Conservation (phyloP, 352 stramenopile genomes). For the Pythium sukuiense region DNA sequence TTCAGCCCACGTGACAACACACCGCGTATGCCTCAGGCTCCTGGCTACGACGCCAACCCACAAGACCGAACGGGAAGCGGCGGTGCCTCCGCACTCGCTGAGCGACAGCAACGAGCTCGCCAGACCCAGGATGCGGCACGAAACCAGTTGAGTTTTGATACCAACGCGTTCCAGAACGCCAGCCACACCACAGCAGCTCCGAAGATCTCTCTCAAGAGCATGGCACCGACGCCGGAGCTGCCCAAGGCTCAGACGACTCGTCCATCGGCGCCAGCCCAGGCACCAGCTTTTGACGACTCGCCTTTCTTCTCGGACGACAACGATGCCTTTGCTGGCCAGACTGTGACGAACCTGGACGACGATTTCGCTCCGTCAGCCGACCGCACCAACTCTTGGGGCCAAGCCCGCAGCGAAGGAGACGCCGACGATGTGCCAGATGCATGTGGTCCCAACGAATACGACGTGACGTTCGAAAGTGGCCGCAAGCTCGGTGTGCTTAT, state of each 20-base stretch:
- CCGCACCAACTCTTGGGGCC: slow-evolving; percentile 22
- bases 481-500: slow-evolving; percentile 82
- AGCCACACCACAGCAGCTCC: slow-evolving; percentile 13
- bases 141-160: slow-evolving; percentile 54
- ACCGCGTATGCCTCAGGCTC: slow-evolving; percentile 45
- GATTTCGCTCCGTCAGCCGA: slow-evolving; percentile 26
- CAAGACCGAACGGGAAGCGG: slow-evolving; percentile 23
- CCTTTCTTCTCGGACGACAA: slow-evolving; percentile 65
- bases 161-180: slow-evolving; percentile 44
- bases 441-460: slow-evolving; percentile 61
- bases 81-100: slow-evolving; percentile 30
- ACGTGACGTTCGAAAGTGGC: slow-evolving; percentile 74
- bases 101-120: slow-evolving; percentile 48
- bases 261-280: slow-evolving; percentile 5
- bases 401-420: slow-evolving; percentile 3
- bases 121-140: slow-evolving; percentile 69
- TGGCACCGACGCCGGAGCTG: slow-evolving; percentile 21
- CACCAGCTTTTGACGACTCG: slow-evolving; percentile 36
- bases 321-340: slow-evolving; percentile 60
- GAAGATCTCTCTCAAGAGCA: slow-evolving; percentile 50
- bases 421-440: slow-evolving; percentile 24
- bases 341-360: slow-evolving; percentile 70
- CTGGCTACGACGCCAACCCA: slow-evolving; percentile 6
- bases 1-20: slow-evolving; percentile 63
- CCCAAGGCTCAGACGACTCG: slow-evolving; percentile 12